Evolutionary conservation across 2,329 filamentous ascomycete genomes (phyloP).

Genomic region (Fusarium sp.): DNA sequence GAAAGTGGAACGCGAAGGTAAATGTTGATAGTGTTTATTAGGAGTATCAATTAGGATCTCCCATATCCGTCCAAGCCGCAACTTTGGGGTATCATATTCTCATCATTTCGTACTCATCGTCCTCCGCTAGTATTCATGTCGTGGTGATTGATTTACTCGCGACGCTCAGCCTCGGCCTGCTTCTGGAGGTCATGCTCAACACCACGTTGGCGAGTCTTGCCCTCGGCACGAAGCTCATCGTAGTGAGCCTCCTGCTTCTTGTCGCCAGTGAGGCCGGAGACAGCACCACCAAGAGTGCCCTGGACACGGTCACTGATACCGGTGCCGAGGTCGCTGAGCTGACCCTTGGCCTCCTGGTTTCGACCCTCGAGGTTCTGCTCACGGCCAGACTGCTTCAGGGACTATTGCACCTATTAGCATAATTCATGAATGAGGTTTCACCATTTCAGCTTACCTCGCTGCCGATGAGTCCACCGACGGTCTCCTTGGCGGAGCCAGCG

Average conservation of each 20-base stretch:
- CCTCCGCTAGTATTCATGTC: neutral
- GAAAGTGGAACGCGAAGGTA: neutral
- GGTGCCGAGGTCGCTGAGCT: constrained; percentile 76
- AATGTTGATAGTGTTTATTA: constrained; percentile 18
- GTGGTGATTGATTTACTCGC: constrained; percentile 9
- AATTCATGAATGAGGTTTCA: neutral
- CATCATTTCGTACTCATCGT: constrained; percentile 13
- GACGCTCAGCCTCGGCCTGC: constrained; percentile 64
- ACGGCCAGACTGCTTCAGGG: constrained; percentile 77
- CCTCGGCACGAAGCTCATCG: constrained; percentile 78
- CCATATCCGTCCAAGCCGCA: constrained; percentile 15
- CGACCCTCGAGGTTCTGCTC: constrained; percentile 85
- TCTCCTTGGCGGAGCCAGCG: constrained; percentile 85
- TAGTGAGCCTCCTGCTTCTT: constrained; percentile 71
- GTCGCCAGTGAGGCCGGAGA: constrained; percentile 80
- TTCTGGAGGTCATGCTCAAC: constrained; percentile 85
- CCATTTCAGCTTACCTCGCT: constrained; percentile 68
- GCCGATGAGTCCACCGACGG: constrained; percentile 79
- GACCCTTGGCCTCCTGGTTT: constrained; percentile 83
- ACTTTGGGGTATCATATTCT: constrained; percentile 37
- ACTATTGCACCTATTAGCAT: constrained; percentile 50
- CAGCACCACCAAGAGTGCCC: constrained; percentile 76
- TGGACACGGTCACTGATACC: constrained; percentile 75
- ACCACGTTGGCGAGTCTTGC: constrained; percentile 86
- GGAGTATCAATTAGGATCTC: constrained; percentile 14